phyloP scores from a whole-genome alignment of 129 eudicot species.

The Deinandra increscens region DNA sequence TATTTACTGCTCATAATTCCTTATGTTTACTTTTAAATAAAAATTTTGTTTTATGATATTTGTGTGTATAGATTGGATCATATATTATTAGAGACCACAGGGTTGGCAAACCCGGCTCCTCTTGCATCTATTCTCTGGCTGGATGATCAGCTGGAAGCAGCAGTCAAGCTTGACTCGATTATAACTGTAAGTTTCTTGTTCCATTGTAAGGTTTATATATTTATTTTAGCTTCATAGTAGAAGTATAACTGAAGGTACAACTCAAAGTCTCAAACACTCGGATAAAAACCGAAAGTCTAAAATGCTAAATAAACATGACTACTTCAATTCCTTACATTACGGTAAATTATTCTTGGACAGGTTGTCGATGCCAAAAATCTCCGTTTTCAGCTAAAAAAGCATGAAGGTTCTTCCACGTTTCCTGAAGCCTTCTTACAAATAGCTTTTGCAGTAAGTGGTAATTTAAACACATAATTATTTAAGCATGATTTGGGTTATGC shows the following conservation, averaged over 20 bases:
- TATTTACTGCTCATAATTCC: not conserved
- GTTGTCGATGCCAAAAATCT: constrained; percentile 98
- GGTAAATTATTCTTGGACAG: constrained; percentile 36
- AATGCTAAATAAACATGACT: not conserved
- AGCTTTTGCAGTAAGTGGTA: constrained; percentile 69
- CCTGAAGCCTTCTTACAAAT: constrained; percentile 92
- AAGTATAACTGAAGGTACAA: constrained; percentile 5
- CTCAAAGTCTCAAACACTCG: not conserved
- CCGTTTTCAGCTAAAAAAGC: constrained; percentile 71
- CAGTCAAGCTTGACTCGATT: constrained; percentile 81
- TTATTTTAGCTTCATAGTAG: not conserved
- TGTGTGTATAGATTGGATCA: constrained; percentile 72
- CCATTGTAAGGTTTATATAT: not conserved
- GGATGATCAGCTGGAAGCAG: constrained; percentile 94
- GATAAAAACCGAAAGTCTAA: not conserved
- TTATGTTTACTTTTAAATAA: not conserved
- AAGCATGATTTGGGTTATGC: not conserved
- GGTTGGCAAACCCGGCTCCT: constrained; percentile 99
- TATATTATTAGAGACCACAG: constrained; percentile 95
- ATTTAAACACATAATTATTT: not conserved
- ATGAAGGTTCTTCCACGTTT: constrained; percentile 73
- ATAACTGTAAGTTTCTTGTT: constrained; percentile 59
- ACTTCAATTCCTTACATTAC: not conserved
- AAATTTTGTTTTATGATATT: not conserved
- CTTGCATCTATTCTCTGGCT: constrained; percentile 96